Conservation (phyloP, 768 basidiomycete genomes). For the Clathrus columnatus region DNA sequence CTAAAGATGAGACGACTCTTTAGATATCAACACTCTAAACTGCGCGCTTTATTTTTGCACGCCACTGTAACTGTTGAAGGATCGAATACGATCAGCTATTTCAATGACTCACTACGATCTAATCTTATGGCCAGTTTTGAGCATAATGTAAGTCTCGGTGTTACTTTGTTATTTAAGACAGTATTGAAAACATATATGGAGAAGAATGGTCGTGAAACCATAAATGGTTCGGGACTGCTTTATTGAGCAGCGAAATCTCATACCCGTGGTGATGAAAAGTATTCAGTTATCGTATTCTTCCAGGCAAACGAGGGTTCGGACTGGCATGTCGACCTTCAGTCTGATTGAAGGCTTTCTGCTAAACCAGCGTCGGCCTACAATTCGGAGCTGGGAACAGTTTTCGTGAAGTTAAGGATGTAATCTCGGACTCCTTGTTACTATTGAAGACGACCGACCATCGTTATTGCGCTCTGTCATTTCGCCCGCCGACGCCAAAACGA, state of each 20-base stretch:
- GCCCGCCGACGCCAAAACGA: too few relatives aligned
- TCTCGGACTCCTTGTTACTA: too few relatives aligned
- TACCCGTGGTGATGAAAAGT: constrained; percentile 52
- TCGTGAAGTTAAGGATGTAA: constrained; percentile 10
- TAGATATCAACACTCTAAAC: constrained; percentile 51
- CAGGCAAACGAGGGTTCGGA: constrained; percentile 26
- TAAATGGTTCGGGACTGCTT: constrained; percentile 86
- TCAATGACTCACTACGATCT: constrained; percentile 75
- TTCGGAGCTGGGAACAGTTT: not conserved
- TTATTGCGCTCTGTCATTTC: too few relatives aligned
- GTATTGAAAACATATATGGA: constrained; percentile 62
- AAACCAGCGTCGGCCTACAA: not conserved
- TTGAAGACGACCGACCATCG: too few relatives aligned
- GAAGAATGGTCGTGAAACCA: constrained; percentile 82
- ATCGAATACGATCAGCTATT: constrained; percentile 62
- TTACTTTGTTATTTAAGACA: constrained; percentile 14
- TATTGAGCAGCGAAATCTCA: constrained; percentile 63
- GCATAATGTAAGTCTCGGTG: constrained; percentile 41
- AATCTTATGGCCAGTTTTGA: constrained; percentile 50
- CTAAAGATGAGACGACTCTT: constrained; percentile 68
- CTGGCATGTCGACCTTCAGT: constrained; percentile 19
- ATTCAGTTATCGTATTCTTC: constrained; percentile 47
- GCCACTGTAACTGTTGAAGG: constrained; percentile 55
- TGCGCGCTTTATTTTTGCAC: constrained; percentile 77
- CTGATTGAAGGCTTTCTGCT: too few relatives aligned